Percentiles rank a stretch among this genome's conserved stretches.
Evolutionary conservation across 371 early-diverging fungal genomes (phyloP).

Genomic region (Nosema muscidifuracis): DNA sequence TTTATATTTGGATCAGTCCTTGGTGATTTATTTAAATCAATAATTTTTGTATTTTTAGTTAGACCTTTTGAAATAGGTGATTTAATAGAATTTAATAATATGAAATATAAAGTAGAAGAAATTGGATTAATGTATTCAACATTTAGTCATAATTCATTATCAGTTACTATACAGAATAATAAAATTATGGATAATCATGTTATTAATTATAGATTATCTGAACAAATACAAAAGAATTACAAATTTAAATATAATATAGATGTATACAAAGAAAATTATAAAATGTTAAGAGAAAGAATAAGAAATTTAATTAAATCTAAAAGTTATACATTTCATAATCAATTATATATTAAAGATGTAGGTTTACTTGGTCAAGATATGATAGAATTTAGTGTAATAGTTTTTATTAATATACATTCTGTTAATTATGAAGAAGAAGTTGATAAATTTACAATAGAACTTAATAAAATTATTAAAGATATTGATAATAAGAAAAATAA

Average conservation of each 20-base stretch:
- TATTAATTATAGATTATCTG: constrained; percentile 40
- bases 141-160: constrained; percentile 25
- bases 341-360: background rate
- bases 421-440: constrained; percentile 6
- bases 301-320: background rate
- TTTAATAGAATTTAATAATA: constrained; percentile 32
- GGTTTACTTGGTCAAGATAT: background rate
- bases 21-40: constrained; percentile 38
- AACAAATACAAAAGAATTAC: background rate
- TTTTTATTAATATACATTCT: background rate
- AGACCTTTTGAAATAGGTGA: constrained; percentile 60
- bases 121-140: constrained; percentile 51
- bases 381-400: background rate
- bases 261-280: background rate
- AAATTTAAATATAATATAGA: background rate
- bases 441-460: constrained; percentile 2
- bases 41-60: constrained; percentile 55
- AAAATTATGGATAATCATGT: constrained; percentile 38
- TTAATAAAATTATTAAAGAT: background rate
- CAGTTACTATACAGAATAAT: constrained; percentile 33
- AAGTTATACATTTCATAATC: background rate
- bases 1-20: constrained; percentile 45
- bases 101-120: constrained; percentile 41
- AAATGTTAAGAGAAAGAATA: background rate
- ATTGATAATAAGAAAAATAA: background rate